phyloP scores from a whole-genome alignment of 78 protist genomes.

The Dictyostelium firmibasis region DNA sequence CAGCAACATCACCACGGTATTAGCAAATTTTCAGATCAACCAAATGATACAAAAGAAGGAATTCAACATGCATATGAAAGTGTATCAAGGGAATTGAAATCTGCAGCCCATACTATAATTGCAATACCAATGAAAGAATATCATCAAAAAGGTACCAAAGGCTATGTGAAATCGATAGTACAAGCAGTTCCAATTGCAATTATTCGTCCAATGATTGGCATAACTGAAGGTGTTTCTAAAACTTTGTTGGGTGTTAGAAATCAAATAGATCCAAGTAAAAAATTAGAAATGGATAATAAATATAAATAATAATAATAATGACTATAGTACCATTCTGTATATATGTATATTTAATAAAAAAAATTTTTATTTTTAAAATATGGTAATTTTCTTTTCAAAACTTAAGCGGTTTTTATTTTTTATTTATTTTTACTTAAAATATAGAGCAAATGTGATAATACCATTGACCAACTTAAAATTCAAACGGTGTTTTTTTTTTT shows the following conservation, averaged over 20 bases:
- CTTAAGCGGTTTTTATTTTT: too few relatives aligned
- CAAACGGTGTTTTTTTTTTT: too few relatives aligned
- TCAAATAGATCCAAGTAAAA: constrained; percentile 67
- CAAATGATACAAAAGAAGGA: constrained; percentile 55
- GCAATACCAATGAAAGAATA: constrained; percentile 79
- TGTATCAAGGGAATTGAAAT: constrained; percentile 63
- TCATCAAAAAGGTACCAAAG: constrained; percentile 70
- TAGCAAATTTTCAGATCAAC: constrained; percentile 79
- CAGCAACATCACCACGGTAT: neutral
- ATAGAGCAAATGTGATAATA: too few relatives aligned
- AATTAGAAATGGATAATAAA: constrained; percentile 58
- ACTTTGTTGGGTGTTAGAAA: constrained; percentile 68
- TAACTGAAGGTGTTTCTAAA: constrained; percentile 66
- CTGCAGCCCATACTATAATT: constrained; percentile 66
- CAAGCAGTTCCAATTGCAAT: constrained; percentile 78
- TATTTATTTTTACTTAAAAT: too few relatives aligned
- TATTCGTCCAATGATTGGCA: constrained; percentile 74
- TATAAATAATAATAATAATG: constrained; percentile 20
- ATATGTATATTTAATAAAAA: too few relatives aligned
- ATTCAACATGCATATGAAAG: constrained; percentile 74
- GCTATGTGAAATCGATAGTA: constrained; percentile 71
- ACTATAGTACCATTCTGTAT: neutral
- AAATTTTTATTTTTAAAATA: too few relatives aligned
- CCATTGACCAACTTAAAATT: too few relatives aligned
- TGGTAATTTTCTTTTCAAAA: too few relatives aligned